Percentiles rank a stretch among this genome's conserved stretches.
Conservation (phyloP, 2,329 filamentous ascomycete species). For the Apiospora phragmitis region DNA sequence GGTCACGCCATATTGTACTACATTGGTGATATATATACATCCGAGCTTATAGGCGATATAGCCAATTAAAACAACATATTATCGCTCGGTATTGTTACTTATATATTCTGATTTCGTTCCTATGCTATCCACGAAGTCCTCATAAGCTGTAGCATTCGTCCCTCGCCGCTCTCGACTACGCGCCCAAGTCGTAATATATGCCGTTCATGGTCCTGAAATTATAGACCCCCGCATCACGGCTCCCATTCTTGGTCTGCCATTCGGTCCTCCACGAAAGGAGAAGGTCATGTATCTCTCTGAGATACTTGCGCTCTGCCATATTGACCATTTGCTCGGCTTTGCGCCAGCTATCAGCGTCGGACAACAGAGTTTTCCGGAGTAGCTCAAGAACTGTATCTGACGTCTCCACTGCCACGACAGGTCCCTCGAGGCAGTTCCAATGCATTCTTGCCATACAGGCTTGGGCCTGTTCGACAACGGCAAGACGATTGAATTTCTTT, state of each 20-base stretch:
- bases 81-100: background rate
- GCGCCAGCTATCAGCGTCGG: conserved; percentile 82
- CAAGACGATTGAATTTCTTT: conserved; percentile 88
- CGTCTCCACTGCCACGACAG: conserved; percentile 85
- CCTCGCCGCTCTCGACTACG: conserved; percentile 24
- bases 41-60: no score
- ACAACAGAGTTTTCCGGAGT: conserved; percentile 72
- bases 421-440: conserved; percentile 71
- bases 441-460: conserved; percentile 60
- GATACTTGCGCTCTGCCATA: conserved; percentile 76
- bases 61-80: background rate
- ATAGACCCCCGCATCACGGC: conserved; percentile 81
- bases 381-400: conserved; percentile 79
- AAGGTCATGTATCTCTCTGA: conserved; percentile 79
- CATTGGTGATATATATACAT: background rate
- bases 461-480: conserved; percentile 80
- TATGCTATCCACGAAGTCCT: background rate
- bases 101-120: background rate
- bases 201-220: conserved; percentile 85
- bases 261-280: conserved; percentile 62
- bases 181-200: conserved; percentile 78
- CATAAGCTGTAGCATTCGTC: no score
- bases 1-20: background rate
- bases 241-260: conserved; percentile 54
- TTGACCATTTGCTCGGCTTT: conserved; percentile 76